These are phyloP conservation scores for Rhizomucor pusillus DNA, from an alignment of 371 early-diverging fungal species.

Conservation along the genomic window DNA sequence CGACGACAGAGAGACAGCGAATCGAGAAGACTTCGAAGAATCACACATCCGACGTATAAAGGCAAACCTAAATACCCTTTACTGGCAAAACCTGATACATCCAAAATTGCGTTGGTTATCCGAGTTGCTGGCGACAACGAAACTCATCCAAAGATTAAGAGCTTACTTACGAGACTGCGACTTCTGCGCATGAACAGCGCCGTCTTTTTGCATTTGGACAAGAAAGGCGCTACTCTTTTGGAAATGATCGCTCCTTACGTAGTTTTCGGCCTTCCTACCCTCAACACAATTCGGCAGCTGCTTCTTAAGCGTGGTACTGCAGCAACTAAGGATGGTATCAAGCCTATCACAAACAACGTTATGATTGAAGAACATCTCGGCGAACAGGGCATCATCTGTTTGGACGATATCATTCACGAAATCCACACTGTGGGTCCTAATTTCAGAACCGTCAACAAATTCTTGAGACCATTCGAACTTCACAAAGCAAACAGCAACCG, in stretches of 20 bases:
- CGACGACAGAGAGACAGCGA: constrained; percentile 83
- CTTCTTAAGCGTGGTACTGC: constrained; percentile 99
- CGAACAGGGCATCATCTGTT: constrained; percentile 92
- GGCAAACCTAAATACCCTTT: constrained; percentile 71
- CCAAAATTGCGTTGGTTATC: constrained; percentile 94
- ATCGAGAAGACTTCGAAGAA: constrained; percentile 73
- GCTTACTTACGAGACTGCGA: constrained; percentile 95
- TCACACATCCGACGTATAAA: constrained; percentile 49
- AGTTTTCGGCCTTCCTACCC: constrained; percentile 92
- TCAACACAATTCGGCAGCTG: constrained; percentile 97
- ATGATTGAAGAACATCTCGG: constrained; percentile 95
- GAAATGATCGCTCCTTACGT: constrained; percentile 96
- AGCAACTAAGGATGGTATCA: constrained; percentile 90
- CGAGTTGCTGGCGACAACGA: constrained; percentile 93
- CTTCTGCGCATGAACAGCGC: constrained; percentile 97
- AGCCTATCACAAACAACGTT: constrained; percentile 94
- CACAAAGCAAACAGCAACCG: constrained; percentile 96
- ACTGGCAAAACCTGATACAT: constrained; percentile 85
- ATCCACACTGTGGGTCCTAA: constrained; percentile 88
- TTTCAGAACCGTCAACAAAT: constrained; percentile 79
- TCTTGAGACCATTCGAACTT: constrained; percentile 98
- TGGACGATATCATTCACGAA: constrained; percentile 97
- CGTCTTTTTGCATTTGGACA: constrained; percentile 95
- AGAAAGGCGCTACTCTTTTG: constrained; percentile 94
- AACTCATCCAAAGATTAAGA: constrained; percentile 95